phyloP scores from a whole-genome alignment of 768 basidiomycete species.

The Brasilioporus rufonigricans region DNA sequence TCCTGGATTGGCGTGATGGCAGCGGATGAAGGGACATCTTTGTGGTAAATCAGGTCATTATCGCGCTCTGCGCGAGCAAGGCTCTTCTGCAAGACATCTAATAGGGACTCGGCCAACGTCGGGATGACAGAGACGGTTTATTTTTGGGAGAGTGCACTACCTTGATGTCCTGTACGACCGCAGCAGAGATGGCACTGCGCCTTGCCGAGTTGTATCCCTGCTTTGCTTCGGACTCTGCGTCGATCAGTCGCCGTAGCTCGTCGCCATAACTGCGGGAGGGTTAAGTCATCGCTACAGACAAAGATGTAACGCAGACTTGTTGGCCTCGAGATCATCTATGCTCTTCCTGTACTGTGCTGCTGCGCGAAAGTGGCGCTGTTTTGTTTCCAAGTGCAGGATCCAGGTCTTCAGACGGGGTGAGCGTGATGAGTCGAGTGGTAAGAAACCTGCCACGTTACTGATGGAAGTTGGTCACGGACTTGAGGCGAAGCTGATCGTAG shows the following conservation, averaged over 20 bases:
- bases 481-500: conserved; percentile 44
- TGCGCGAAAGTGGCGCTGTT: conserved; percentile 81
- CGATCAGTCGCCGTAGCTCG: conserved; percentile 74
- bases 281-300: conserved; percentile 3
- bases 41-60: conserved; percentile 94
- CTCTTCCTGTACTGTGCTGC: conserved; percentile 88
- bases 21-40: conserved; percentile 73
- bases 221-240: conserved; percentile 67
- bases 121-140: not conserved
- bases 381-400: conserved; percentile 78
- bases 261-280: conserved; percentile 68
- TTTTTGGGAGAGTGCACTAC: conserved; percentile 35
- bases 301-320: conserved; percentile 44
- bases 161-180: conserved; percentile 78
- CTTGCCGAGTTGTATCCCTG: conserved; percentile 67
- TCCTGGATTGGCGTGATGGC: conserved; percentile 64
- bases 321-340: conserved; percentile 80
- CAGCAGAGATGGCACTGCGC: conserved; percentile 54
- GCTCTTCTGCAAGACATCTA: conserved; percentile 66
- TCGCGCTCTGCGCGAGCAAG: conserved; percentile 77
- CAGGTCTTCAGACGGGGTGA: conserved; percentile 49
- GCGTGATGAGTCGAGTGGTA: not conserved
- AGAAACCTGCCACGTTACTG: conserved; percentile 39
- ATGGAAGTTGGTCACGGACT: conserved; percentile 49
- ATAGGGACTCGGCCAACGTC: conserved; percentile 56